Evolutionary conservation across 148 eudicot species (phyloP).

Genomic region (Dianthus caryophyllus): DNA sequence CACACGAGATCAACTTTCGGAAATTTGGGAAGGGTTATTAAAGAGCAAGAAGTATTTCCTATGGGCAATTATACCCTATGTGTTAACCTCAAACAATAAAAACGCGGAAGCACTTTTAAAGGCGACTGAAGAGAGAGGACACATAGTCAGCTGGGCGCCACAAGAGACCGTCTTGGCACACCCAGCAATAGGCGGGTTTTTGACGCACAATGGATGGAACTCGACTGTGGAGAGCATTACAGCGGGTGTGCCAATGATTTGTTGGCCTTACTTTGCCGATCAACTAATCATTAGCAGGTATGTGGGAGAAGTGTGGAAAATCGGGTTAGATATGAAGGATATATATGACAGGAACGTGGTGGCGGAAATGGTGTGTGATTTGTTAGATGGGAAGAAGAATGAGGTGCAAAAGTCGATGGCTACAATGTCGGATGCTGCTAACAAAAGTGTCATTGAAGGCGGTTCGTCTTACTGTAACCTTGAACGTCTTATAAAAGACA

Average conservation of each 20-base stretch:
- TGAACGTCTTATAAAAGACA: slow-evolving; percentile 33
- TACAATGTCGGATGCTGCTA: slow-evolving; percentile 24
- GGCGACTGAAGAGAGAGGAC: slow-evolving; percentile 39
- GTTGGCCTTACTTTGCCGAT: slow-evolving; percentile 43
- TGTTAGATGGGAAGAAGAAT: slow-evolving; percentile 31
- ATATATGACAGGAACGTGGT: slow-evolving; percentile 30
- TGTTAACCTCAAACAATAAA: slow-evolving; percentile 14
- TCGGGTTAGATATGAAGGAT: slow-evolving; percentile 48
- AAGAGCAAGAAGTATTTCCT: slow-evolving; percentile 39
- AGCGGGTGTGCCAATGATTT: slow-evolving; percentile 47
- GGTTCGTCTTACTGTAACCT: slow-evolving; percentile 36
- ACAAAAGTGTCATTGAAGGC: slow-evolving; percentile 26
- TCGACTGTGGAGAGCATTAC: slow-evolving; percentile 42
- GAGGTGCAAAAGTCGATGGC: slow-evolving; percentile 21
- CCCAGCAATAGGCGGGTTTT: slow-evolving; percentile 32
- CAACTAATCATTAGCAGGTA: slow-evolving; percentile 40
- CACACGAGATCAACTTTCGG: slow-evolving; percentile 32
- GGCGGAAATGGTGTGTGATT: slow-evolving; percentile 31
- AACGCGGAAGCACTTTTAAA: slow-evolving; percentile 28
- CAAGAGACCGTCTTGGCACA: slow-evolving; percentile 44
- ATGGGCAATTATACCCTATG: slow-evolving; percentile 46
- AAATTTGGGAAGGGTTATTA: slow-evolving; percentile 53
- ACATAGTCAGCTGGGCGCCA: slow-evolving; percentile 42
- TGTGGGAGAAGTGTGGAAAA: slow-evolving; percentile 36
- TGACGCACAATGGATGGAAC: slow-evolving; percentile 56